Conservation (phyloP, 257 asterid genomes). For the Solanum sitiens region DNA sequence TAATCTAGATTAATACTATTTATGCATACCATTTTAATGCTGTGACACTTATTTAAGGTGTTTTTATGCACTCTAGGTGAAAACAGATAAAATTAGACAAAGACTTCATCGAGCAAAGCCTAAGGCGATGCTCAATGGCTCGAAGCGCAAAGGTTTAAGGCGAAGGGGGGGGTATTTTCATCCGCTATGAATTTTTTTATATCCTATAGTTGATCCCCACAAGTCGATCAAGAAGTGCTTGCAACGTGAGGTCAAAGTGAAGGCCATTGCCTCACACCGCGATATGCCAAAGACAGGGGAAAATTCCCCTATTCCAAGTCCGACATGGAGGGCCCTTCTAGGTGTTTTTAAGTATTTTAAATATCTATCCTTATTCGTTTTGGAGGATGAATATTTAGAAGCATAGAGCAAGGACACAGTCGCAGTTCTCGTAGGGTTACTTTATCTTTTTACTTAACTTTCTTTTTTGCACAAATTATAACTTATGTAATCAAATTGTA, state of each 20-base stretch:
- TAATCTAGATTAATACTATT: too few relatives aligned
- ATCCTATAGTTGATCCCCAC: background rate
- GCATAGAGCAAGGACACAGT: background rate
- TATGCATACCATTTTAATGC: too few relatives aligned
- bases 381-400: background rate
- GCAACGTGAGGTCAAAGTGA: background rate
- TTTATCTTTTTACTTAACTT: background rate
- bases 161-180: background rate
- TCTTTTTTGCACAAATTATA: background rate
- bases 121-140: too few relatives aligned
- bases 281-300: background rate
- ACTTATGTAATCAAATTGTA: too few relatives aligned
- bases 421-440: background rate
- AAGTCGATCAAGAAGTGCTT: background rate
- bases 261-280: background rate
- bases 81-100: too few relatives aligned
- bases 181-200: background rate
- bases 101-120: too few relatives aligned
- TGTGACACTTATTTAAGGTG: too few relatives aligned
- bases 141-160: background rate
- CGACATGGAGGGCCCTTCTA: background rate
- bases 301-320: background rate
- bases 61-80: too few relatives aligned
- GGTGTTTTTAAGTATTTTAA: background rate
- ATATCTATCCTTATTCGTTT: background rate